A percentile compares a stretch with the other conserved stretches of the same genome.
Conservation (phyloP, 176 grass and related monocot genomes). For the Secale cereale region DNA sequence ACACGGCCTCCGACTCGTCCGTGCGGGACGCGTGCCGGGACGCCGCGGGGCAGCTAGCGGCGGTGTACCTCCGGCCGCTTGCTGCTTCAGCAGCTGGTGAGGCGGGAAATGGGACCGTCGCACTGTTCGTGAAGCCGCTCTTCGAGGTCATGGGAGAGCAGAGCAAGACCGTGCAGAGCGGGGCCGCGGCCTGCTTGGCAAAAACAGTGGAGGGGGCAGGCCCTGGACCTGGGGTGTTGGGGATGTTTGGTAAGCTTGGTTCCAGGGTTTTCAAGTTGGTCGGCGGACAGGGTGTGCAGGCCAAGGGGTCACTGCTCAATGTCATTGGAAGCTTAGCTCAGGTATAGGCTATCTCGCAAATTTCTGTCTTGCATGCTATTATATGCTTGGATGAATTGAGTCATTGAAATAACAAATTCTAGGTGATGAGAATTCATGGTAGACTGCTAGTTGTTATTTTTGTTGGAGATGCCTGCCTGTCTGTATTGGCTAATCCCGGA, state of each 20-base stretch:
- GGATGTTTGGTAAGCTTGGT: conserved; percentile 71
- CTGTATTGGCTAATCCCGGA: not conserved
- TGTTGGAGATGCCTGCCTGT: not conserved
- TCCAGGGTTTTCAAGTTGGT: conserved; percentile 82
- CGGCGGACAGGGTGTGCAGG: conserved; percentile 67
- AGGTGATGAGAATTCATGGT: not conserved
- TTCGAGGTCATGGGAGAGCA: conserved; percentile 94
- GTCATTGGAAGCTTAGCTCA: conserved; percentile 77
- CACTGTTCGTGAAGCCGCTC: conserved; percentile 78
- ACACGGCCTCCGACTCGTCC: conserved; percentile 71
- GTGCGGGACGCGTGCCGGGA: conserved; percentile 83
- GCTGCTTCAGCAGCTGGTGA: not conserved
- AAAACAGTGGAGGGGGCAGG: conserved; percentile 78
- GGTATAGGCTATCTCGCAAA: conserved; percentile 25
- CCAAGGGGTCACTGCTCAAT: conserved; percentile 73
- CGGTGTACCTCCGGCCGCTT: conserved; percentile 61
- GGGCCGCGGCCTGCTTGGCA: conserved; percentile 75
- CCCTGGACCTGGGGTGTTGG: conserved; percentile 18
- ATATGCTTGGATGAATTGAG: not conserved
- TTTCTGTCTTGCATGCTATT: conserved; percentile 8
- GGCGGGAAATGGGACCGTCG: conserved; percentile 42
- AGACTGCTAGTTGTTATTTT: not conserved
- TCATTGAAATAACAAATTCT: not conserved
- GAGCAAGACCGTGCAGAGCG: conserved; percentile 82
- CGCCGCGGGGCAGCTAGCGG: conserved; percentile 52